phyloP scores from a whole-genome alignment of 2,329 filamentous ascomycete genomes.

The Pestalotiopsis sp. region DNA sequence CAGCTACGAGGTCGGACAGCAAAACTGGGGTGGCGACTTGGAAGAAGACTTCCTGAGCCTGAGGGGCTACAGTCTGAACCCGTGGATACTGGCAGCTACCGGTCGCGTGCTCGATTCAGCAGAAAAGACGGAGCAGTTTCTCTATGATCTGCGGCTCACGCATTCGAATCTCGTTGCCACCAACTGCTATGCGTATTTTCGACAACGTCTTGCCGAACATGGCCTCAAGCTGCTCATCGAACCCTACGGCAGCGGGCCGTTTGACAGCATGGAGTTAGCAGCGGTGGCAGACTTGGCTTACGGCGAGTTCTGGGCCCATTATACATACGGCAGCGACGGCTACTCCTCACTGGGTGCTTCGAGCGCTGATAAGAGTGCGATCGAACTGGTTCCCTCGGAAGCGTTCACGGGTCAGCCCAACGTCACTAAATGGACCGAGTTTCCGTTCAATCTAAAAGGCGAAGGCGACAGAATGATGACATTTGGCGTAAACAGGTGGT shows the following conservation, averaged over 20 bases:
- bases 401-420: background rate
- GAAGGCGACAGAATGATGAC: background rate
- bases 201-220: background rate
- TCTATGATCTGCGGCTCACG: background rate
- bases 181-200: constrained; percentile 1
- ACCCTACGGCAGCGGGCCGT: background rate
- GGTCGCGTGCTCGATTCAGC: background rate
- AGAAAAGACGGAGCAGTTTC: background rate
- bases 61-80: background rate
- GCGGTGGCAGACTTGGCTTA: background rate
- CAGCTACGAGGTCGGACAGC: background rate
- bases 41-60: background rate
- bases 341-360: background rate
- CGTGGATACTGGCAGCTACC: background rate
- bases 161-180: background rate
- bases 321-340: background rate
- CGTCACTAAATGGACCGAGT: background rate
- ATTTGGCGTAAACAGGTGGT: background rate
- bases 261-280: background rate
- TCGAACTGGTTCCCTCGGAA: background rate
- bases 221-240: background rate
- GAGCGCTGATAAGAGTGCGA: background rate
- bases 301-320: background rate
- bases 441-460: background rate
- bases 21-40: background rate